Base-by-base conservation (phyloP, 441 rosid species). In the Arabidopsis lyrata region DNA sequence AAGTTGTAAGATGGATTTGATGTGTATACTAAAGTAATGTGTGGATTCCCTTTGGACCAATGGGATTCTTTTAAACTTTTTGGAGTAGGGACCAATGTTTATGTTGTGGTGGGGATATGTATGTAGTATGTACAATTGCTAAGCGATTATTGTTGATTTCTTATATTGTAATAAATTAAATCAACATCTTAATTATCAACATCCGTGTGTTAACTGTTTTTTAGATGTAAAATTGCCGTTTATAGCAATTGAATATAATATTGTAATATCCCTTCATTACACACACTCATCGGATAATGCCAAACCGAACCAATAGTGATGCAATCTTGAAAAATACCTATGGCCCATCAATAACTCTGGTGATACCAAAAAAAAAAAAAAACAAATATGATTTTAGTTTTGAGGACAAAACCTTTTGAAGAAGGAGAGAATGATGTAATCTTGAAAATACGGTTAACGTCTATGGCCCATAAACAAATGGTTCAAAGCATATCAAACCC, bases 1-100 rank as follows among this genome's bases (percentile, higher is more conserved):
- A 75, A 75, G 75, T 54, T 55, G 70, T 68, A 69, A 45, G 75
- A 42, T 76, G 75, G 76, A 70, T 42, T 48, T 70, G 76, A 76
- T 76, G 76, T 76, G 80, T 70, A 76, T 70, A 70, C 38, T 76
- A 63, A 76, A 47, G 67, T 76, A 63, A 29, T 45, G 53, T 56
- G n/a, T 76, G 61, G 79, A 70, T 70, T 76, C 71, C 75, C 66
- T 64, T 48, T 45, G 54, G 61, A 63, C 75, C 79, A 69, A 69
- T 69, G 31, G 9, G 75, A 55, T 75, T 69, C 31, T 44, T 68
- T 36, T 8, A 14, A 76, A 48, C 16, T 22, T 76, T 56, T 70
- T 39, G 72, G 72, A 64, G 41, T 76, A 64, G 80, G 75, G 72
- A 63, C 80, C 76, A 57, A 59, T 76, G 67, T 57, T 10, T 45